Evolutionary conservation across 345 rosid species (phyloP).

Genomic region (Nasturtium officinale): DNA sequence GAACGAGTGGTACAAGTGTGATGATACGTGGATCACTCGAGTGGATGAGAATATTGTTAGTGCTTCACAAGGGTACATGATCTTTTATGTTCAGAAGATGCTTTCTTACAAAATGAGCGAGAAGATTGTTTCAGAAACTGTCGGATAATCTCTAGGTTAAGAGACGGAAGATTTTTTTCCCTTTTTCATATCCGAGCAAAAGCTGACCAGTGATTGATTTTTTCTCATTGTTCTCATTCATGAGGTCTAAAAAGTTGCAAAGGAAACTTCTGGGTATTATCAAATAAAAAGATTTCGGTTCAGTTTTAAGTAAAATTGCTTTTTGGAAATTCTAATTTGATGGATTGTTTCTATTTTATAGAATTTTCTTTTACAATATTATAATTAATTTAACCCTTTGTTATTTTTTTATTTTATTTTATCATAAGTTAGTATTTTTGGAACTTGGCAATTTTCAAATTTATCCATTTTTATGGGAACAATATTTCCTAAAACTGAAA

Average conservation of each 20-base stretch:
- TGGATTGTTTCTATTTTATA: no score
- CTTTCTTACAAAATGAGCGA: neutral
- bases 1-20: neutral
- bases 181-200: neutral
- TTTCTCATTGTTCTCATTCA: neutral
- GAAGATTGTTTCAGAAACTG: neutral
- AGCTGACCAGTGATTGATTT: neutral
- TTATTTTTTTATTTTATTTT: no score
- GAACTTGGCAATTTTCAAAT: no score
- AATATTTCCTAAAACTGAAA: no score
- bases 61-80: neutral
- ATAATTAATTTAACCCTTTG: no score
- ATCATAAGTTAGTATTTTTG: no score
- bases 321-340: no score
- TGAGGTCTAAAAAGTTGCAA: neutral
- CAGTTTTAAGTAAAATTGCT: no score
- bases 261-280: neutral
- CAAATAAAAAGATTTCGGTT: neutral
- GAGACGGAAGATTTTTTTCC: neutral
- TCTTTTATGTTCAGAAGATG: neutral
- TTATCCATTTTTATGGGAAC: no score
- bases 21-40: neutral
- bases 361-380: no score
- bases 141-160: neutral
- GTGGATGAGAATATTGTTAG: neutral